phyloP scores from a whole-genome alignment of 768 basidiomycete species.

The Calocybe indica region DNA sequence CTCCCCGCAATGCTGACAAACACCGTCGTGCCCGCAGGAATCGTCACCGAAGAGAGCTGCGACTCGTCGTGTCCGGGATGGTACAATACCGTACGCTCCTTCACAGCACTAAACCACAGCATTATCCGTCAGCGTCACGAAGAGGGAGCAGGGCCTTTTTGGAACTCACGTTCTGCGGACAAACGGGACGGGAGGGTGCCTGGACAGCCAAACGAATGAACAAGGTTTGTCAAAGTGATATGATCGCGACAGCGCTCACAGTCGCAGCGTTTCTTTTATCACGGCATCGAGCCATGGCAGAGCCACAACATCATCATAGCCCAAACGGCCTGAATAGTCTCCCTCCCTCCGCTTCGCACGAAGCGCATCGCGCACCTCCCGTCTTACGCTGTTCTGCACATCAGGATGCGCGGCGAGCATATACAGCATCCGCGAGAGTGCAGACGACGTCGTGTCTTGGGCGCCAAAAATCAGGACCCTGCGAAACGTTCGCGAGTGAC shows the following conservation, averaged over 20 bases:
- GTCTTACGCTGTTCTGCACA: slow-evolving; percentile 30
- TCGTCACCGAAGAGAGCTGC: slow-evolving; percentile 24
- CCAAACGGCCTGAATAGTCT: slow-evolving; percentile 15
- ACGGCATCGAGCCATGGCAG: slow-evolving; percentile 40
- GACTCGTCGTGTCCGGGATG: slow-evolving; percentile 12
- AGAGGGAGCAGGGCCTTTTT: not conserved
- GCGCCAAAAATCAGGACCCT: slow-evolving; percentile 47
- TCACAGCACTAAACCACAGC: slow-evolving; percentile 25
- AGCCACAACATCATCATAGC: slow-evolving; percentile 28
- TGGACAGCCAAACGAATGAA: slow-evolving; percentile 9
- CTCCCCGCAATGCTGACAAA: slow-evolving; percentile 42
- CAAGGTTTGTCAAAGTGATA: not conserved
- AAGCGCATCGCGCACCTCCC: slow-evolving; percentile 27
- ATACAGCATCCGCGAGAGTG: slow-evolving; percentile 35
- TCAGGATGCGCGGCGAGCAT: slow-evolving; percentile 29
- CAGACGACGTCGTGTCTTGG: slow-evolving; percentile 43
- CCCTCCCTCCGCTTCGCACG: slow-evolving; percentile 9
- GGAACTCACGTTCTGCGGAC: slow-evolving; percentile 35
- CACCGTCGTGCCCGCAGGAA: slow-evolving; percentile 43
- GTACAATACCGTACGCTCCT: slow-evolving; percentile 39
- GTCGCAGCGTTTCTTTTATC: slow-evolving; percentile 39
- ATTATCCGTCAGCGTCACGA: not conserved
- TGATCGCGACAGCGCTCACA: slow-evolving; percentile 19
- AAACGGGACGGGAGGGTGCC: slow-evolving; percentile 42
- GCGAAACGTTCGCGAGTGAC: not conserved